Conservation (phyloP, 202 grass and related monocot genomes). For the Schoenoplectus tabernaemontani region DNA sequence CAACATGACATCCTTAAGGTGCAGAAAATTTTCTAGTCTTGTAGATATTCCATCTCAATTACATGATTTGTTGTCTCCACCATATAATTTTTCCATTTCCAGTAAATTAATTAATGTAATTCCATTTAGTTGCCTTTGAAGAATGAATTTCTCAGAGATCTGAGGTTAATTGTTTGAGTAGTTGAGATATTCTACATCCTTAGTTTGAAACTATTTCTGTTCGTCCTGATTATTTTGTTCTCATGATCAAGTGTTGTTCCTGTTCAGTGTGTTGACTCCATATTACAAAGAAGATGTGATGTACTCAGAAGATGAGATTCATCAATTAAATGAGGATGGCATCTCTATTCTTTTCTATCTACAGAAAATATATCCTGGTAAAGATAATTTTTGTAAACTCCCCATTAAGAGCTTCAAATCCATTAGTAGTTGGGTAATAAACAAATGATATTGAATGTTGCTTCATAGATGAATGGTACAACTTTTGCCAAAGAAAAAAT, state of each 20-base stretch:
- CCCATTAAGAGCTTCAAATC: not conserved
- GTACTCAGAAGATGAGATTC: constrained; percentile 68
- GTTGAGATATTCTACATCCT: not conserved
- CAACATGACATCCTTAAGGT: constrained; percentile 95
- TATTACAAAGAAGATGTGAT: constrained; percentile 93
- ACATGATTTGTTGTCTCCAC: not conserved
- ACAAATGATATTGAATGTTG: constrained; percentile 25
- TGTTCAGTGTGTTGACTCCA: constrained; percentile 80
- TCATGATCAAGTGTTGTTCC: constrained; percentile 29
- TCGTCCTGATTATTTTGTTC: not conserved
- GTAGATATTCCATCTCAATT: constrained; percentile 2
- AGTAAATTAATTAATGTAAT: not conserved
- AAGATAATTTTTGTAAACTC: constrained; percentile 22
- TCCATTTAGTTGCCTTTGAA: not conserved
- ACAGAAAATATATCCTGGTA: constrained; percentile 93
- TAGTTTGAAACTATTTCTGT: not conserved
- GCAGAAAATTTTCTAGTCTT: not conserved
- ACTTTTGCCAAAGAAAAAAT: constrained; percentile 33
- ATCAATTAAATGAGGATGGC: constrained; percentile 76
- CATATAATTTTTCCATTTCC: not conserved
- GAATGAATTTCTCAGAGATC: not conserved
- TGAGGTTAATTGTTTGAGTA: not conserved
- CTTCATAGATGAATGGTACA: constrained; percentile 79
- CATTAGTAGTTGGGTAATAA: not conserved
- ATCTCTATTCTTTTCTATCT: constrained; percentile 91